Conservation (phyloP, 805 yeast genomes). For the Ogataea trehalophila region DNA sequence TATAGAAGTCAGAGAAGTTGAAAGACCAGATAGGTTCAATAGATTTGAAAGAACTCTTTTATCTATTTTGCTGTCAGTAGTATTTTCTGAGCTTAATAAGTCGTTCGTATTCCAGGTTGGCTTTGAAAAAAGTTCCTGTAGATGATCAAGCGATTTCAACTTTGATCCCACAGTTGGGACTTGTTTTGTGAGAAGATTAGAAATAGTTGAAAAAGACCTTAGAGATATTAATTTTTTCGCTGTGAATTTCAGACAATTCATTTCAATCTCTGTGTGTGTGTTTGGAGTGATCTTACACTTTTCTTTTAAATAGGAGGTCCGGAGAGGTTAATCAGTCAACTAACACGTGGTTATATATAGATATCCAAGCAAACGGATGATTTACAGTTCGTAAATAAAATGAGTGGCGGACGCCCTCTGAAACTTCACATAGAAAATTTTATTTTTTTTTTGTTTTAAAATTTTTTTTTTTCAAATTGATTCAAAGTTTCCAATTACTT, state of each 20-base stretch:
- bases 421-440: not conserved
- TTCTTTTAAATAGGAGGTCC: too few species aligned
- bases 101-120: slow-evolving; percentile 27
- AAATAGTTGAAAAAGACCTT: too few species aligned
- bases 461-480: slow-evolving; percentile 9
- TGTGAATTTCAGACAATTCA: too few species aligned
- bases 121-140: slow-evolving; percentile 13
- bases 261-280: too few species aligned
- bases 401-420: too few species aligned
- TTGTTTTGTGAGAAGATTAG: too few species aligned
- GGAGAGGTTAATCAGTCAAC: too few species aligned
- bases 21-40: slow-evolving; percentile 46
- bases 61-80: slow-evolving; percentile 4
- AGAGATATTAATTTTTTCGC: too few species aligned
- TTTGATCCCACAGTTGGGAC: slow-evolving; percentile 6
- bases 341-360: too few species aligned
- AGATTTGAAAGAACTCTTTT: slow-evolving; percentile 27
- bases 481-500: not conserved
- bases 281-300: too few species aligned
- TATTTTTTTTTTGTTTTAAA: slow-evolving; percentile 6
- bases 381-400: too few species aligned
- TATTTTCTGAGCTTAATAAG: slow-evolving; percentile 11
- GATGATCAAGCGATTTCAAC: slow-evolving; percentile 11
- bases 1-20: slow-evolving; percentile 22
- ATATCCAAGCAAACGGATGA: too few species aligned